These are phyloP conservation scores for Lineolata rhizophorae DNA, from an alignment of 495 filamentous ascomycete genomes.

Conservation along the genomic window DNA sequence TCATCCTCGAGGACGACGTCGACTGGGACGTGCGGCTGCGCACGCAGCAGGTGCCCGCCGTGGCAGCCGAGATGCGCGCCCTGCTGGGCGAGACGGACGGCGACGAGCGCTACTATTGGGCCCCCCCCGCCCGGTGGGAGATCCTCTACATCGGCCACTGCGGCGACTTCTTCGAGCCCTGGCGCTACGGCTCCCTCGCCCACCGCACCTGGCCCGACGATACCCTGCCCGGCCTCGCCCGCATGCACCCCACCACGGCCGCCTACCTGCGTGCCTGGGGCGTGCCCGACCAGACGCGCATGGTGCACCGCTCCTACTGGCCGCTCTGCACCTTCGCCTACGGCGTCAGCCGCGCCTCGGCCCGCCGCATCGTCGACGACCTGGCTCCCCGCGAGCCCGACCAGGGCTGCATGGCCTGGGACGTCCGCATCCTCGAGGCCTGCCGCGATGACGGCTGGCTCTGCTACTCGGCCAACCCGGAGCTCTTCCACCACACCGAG, in stretches of 20 bases:
- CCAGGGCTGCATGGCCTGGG: slow-evolving; percentile 11
- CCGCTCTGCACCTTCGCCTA: slow-evolving; percentile 27
- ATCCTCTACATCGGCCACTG: slow-evolving; percentile 23
- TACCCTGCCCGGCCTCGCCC: slow-evolving; percentile 6
- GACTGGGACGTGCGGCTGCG: slow-evolving; percentile 24
- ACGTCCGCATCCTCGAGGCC: slow-evolving; percentile 15
- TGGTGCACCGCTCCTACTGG: slow-evolving; percentile 17
- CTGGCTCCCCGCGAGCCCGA: slow-evolving; percentile 5
- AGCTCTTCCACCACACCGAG: slow-evolving; percentile 16
- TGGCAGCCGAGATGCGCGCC: slow-evolving; percentile 11
- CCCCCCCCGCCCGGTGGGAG: slow-evolving; percentile 15
- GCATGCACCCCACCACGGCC: slow-evolving; percentile 8
- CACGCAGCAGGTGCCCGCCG: slow-evolving; percentile 13
- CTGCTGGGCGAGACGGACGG: not conserved
- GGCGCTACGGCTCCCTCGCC: slow-evolving; percentile 4
- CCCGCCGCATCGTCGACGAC: slow-evolving; percentile 6
- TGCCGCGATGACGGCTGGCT: slow-evolving; percentile 12
- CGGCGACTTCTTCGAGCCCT: slow-evolving; percentile 14
- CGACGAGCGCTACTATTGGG: slow-evolving; percentile 10
- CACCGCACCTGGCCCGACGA: slow-evolving; percentile 9
- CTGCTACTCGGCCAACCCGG: slow-evolving; percentile 13
- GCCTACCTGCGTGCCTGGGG: slow-evolving; percentile 7
- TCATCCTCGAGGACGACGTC: slow-evolving; percentile 26
- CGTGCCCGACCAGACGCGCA: slow-evolving; percentile 13
- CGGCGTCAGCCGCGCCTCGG: slow-evolving; percentile 17